Base-by-base conservation (phyloP, 495 filamentous ascomycete genomes). In the Chaetomium tenue region DNA sequence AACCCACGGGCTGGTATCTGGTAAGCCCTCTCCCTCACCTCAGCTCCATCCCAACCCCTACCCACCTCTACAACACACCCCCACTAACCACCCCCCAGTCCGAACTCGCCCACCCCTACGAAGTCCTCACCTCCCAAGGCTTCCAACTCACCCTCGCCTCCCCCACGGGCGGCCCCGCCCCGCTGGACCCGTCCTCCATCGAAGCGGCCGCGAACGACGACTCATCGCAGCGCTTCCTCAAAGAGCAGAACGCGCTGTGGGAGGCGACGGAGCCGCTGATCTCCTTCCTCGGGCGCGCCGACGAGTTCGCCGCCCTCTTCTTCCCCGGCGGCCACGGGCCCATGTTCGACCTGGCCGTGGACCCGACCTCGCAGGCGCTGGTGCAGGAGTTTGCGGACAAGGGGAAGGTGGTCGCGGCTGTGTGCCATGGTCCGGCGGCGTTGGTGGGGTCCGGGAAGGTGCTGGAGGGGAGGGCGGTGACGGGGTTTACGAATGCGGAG, bases 281-380 rank as follows among this genome's bases (percentile, higher is more conserved):
- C 0, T 70, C 78, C 3, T 78, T 89, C 54, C 47, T 81, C 0
- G 82, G 84, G 0, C 78, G 78, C 33, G 81, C 82, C 0, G 72
- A 63, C 48, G 86, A 90, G 51, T 91, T 86, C 69, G 88, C 85
- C 58, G 89, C 86, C 26, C 74, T 92, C 51, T 90, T 88, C 73
- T 90, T 83, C 72, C 88, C 90, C 15, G 90, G 90, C 67, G 89
- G 89, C 26, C 87, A 91, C 75, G 89, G 89, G n/a, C 89, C 89
- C 65, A 89, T 91, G 87, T 91, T 85, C 72, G 89, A 91, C 66
- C 80, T 91, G 1, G 77, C 79, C 28, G 69, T 65, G 12, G 81
- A 87, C 71, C 46, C 71, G 1, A 74, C 72, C 37, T 86, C 83
- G 23, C 78, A 87, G 58, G 70, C 79, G 4, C 71, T 91, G 0